Evolutionary conservation across 176 grass and related monocot species (phyloP).

Genomic region (Avena eriantha): DNA sequence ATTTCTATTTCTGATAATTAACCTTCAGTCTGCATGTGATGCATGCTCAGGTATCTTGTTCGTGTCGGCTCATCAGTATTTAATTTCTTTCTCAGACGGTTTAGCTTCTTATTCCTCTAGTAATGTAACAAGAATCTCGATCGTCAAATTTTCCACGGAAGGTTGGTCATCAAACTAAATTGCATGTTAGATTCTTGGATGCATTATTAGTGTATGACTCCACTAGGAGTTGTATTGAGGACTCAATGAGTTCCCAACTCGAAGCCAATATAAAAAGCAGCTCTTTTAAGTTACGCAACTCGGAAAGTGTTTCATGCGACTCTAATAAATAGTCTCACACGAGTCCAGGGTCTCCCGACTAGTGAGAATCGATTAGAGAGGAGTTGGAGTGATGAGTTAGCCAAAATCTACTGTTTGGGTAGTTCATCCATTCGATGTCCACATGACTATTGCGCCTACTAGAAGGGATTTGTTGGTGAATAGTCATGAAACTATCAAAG

Average conservation of each 20-base stretch:
- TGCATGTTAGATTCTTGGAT: neutral
- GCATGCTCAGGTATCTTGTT: neutral
- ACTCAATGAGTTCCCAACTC: neutral
- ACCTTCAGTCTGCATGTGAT: neutral
- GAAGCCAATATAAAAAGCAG: neutral
- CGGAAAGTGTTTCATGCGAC: neutral
- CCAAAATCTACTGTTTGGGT: neutral
- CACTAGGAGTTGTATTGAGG: neutral
- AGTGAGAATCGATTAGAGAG: neutral
- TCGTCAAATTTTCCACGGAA: too few species aligned
- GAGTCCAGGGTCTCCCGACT: neutral
- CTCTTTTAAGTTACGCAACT: neutral
- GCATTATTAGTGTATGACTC: neutral
- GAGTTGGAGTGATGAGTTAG: neutral
- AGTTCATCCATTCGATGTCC: neutral
- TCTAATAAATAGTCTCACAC: too few species aligned
- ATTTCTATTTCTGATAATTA: neutral
- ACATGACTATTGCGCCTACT: too few species aligned
- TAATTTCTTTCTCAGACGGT: neutral
- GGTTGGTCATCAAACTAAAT: too few species aligned
- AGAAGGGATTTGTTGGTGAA: too few species aligned
- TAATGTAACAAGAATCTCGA: too few species aligned
- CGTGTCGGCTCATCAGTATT: neutral
- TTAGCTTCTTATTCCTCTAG: too few species aligned
- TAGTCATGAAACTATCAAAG: too few species aligned